Evolutionary conservation across 2,329 filamentous ascomycete species (phyloP).

Genomic region (Scytalidium sp.): DNA sequence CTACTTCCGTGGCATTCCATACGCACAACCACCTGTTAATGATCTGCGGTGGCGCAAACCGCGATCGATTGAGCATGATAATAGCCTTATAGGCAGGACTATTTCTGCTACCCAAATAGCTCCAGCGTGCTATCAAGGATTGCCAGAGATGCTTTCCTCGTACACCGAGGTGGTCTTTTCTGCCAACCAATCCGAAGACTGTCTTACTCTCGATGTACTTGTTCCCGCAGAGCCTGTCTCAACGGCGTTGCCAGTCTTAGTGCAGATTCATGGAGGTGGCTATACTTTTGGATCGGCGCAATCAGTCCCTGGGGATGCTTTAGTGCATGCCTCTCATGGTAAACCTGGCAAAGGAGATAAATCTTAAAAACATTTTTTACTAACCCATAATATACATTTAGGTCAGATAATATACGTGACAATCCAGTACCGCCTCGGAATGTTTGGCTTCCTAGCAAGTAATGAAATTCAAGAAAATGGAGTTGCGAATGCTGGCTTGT

Average conservation of each 20-base stretch:
- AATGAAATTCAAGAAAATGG: conserved; percentile 46
- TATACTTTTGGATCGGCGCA: conserved; percentile 30
- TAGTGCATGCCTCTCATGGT: neutral
- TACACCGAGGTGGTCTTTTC: neutral
- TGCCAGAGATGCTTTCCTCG: neutral
- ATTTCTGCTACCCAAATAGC: neutral
- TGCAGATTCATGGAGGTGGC: conserved; percentile 48
- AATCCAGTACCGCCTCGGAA: conserved; percentile 61
- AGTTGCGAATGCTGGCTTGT: conserved; percentile 57
- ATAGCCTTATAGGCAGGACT: neutral
- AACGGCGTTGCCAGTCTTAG: conserved; percentile 31
- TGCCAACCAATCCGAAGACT: conserved; percentile 35
- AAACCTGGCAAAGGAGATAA: neutral
- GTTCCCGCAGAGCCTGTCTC: conserved; percentile 26
- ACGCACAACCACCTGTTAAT: conserved; percentile 1
- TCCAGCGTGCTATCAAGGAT: neutral
- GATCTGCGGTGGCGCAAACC: neutral
- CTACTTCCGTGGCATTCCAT: conserved; percentile 1
- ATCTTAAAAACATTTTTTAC: neutral
- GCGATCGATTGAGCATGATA: neutral
- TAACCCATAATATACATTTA: neutral
- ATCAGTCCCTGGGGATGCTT: neutral
- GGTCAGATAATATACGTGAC: conserved; percentile 20
- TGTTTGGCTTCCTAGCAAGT: conserved; percentile 65
- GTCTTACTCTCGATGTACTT: conserved; percentile 44